Base-by-base conservation (phyloP, 345 rosid genomes). In the Eucalyptus tenuipes region DNA sequence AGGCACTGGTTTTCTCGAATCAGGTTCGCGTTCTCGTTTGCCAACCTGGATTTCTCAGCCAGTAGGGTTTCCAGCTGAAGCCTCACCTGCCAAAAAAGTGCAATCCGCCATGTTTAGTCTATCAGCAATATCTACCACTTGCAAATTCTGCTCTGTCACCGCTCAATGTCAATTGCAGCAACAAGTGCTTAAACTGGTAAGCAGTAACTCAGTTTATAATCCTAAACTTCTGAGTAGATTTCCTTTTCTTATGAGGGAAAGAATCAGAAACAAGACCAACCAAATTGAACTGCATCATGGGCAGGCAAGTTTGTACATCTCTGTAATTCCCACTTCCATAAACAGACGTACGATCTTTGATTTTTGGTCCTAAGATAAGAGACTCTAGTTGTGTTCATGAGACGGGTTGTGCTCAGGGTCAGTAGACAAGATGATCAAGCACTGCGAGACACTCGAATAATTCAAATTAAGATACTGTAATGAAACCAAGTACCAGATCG, bases 51-150 rank as follows among this genome's bases (percentile, higher is more conserved):
- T 91, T 98, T 98, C 93, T 97, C 99, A 8, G 95, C 93, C 13
- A 98, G 98, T 79, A 98, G 88, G 24, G 96, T 97, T 91, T 98
- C 99, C 93, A 98, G 82, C 92, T 96, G 99, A 89, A 94, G 97
- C 93, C 99, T 96, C 94, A 97, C 96, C 99, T 97, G 91, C 86
- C 86, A 27, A 49, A 49, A 24, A 22, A 4, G 84, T 16, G 7
- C 3, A 0, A 40, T 75, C 44, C 29, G 0, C 81, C 81, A 33
- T 33, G 81, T 71, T 33, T 22, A 37, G 42, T 37, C 25, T 18
- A 33, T 71, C 81, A 71, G 4, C 81, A 71, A 33, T 18, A 71
- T 18, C 81, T 9, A 18, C 7, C 29, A 12, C 44, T 71, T 33
- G 44, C 44, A 33, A 71, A 37, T 71, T 71, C 44, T 33, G 81